A percentile compares a stretch with the other conserved stretches of the same genome.
These are phyloP conservation scores for Corylus americana DNA, from an alignment of 306 rosid genomes.

Conservation along the genomic window DNA sequence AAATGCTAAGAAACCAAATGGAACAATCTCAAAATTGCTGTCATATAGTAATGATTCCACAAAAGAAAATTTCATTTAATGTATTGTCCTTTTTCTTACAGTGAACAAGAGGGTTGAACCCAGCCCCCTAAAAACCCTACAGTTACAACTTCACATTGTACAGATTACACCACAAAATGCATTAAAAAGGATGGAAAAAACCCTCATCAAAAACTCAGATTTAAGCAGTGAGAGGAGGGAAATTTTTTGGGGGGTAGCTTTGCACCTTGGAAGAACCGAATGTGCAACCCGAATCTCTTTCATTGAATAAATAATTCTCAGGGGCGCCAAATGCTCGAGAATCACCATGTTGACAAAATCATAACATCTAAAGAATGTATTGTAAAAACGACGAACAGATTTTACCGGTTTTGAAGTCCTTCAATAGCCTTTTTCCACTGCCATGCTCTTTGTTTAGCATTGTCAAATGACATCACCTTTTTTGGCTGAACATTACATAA, in stretches of 20 bases:
- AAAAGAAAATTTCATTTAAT: conserved; percentile 31
- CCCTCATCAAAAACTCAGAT: conserved; percentile 24
- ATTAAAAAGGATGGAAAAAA: conserved; percentile 36
- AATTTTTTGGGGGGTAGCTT: conserved; percentile 37
- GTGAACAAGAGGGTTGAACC: conserved; percentile 33
- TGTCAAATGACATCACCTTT: conserved; percentile 85
- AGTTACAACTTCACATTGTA: conserved; percentile 38
- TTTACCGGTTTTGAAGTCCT: conserved; percentile 94
- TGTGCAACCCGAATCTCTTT: conserved; percentile 40
- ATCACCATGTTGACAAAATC: conserved; percentile 39
- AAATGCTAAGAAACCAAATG: conserved; percentile 3
- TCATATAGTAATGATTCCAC: conserved; percentile 3
- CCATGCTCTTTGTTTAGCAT: conserved; percentile 91
- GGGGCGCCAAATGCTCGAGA: conserved; percentile 34
- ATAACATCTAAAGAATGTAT: conserved; percentile 37
- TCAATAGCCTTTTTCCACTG: conserved; percentile 99
- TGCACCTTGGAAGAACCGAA: conserved; percentile 40
- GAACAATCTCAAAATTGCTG: background rate
- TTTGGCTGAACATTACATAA: conserved; percentile 70
- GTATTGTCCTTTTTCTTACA: conserved; percentile 30
- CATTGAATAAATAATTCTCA: conserved; percentile 38
- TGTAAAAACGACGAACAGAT: conserved; percentile 32
- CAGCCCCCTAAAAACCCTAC: conserved; percentile 49
- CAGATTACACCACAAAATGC: conserved; percentile 37
- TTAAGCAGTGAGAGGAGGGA: conserved; percentile 31